Conservation (phyloP, 768 basidiomycete genomes). For the Pleurotus djamor region DNA sequence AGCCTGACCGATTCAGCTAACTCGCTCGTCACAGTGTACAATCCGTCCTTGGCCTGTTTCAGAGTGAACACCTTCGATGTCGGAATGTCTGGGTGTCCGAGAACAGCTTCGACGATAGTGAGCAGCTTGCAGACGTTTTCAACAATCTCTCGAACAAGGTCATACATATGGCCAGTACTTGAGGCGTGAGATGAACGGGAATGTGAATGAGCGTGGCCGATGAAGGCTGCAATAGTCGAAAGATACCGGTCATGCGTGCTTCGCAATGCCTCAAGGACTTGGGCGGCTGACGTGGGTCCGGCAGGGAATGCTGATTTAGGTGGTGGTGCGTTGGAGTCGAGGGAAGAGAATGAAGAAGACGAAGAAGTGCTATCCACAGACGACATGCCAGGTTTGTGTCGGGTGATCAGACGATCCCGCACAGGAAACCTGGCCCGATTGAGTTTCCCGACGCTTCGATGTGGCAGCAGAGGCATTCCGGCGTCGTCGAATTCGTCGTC, state of each 20-base stretch:
- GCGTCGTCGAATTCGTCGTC: slow-evolving; percentile 35
- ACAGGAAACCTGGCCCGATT: slow-evolving; percentile 37
- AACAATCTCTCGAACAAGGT: slow-evolving; percentile 92
- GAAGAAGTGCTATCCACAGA: slow-evolving; percentile 77
- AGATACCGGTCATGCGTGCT: slow-evolving; percentile 86
- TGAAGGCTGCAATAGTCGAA: slow-evolving; percentile 95
- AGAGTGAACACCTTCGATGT: slow-evolving; percentile 62
- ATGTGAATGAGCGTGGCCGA: slow-evolving; percentile 95
- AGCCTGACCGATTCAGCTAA: slow-evolving; percentile 86
- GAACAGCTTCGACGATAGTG: slow-evolving; percentile 87
- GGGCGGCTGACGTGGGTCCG: slow-evolving; percentile 66
- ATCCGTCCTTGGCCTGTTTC: slow-evolving; percentile 67
- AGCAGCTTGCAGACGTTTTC: slow-evolving; percentile 92
- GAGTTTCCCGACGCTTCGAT: slow-evolving; percentile 20
- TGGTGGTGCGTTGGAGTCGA: slow-evolving; percentile 45
- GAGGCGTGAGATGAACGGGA: slow-evolving; percentile 88
- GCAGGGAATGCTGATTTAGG: slow-evolving; percentile 61
- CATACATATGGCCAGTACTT: slow-evolving; percentile 91
- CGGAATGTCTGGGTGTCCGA: slow-evolving; percentile 71
- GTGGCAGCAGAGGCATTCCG: slow-evolving; percentile 30
- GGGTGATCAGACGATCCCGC: slow-evolving; percentile 27
- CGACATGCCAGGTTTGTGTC: slow-evolving; percentile 39
- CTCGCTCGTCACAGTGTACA: slow-evolving; percentile 84
- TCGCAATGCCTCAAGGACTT: slow-evolving; percentile 77
- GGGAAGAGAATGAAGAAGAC: slow-evolving; percentile 65